phyloP scores from a whole-genome alignment of 495 filamentous ascomycete genomes.

The Emericellopsis terricola region DNA sequence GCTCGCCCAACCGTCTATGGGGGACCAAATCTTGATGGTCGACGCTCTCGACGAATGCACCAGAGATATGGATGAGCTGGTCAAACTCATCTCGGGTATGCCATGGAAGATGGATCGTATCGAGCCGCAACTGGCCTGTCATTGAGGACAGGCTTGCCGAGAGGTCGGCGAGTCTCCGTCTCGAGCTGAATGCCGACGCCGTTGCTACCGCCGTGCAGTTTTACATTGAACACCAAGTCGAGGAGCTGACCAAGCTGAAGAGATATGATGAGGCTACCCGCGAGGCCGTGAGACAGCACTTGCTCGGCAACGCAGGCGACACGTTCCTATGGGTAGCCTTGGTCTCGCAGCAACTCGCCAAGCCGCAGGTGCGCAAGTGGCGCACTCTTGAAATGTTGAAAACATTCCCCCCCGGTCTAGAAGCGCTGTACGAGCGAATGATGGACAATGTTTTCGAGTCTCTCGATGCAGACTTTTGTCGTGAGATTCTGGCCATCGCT shows the following conservation, averaged over 20 bases:
- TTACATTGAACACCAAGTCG: neutral
- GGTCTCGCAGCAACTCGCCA: slow-evolving; percentile 8
- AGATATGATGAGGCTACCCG: neutral
- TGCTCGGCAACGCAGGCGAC: slow-evolving; percentile 7
- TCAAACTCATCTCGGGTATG: neutral
- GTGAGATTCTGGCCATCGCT: slow-evolving; percentile 4
- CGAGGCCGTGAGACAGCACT: neutral
- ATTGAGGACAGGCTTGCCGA: neutral
- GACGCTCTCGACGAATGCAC: slow-evolving; percentile 14
- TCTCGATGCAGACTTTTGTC: slow-evolving; percentile 3
- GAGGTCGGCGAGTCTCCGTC: neutral
- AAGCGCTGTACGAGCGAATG: slow-evolving; percentile 8
- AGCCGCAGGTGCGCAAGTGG: neutral
- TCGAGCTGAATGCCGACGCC: neutral
- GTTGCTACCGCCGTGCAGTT: neutral
- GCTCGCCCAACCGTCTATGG: slow-evolving; percentile 10
- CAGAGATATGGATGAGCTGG: neutral
- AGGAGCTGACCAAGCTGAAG: neutral
- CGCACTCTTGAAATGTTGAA: neutral
- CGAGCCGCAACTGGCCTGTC: neutral
- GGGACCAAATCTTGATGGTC: slow-evolving; percentile 5
- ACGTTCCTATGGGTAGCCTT: slow-evolving; percentile 16
- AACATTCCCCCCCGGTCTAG: slow-evolving; percentile 4
- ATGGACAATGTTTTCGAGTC: slow-evolving; percentile 1
- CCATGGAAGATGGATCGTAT: neutral